Evolutionary conservation across 2,329 filamentous ascomycete species (phyloP), one percentile per base, ranked within the genome.

Genomic region (Neofusicoccum laricinum): DNA sequence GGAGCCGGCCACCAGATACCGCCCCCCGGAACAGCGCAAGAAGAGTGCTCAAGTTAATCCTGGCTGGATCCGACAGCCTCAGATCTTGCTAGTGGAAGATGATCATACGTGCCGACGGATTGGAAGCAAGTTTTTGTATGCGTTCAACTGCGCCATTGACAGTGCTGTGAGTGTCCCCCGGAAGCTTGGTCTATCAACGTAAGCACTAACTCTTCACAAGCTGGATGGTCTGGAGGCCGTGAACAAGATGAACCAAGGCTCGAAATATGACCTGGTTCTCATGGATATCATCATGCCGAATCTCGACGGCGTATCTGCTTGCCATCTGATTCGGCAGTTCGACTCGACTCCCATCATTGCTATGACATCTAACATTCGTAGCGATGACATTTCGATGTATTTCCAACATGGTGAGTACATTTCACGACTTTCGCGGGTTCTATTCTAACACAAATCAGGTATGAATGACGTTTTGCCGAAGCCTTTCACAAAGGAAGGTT

Each of bases 401-500:
- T 98, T 97, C 80, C 89, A 94, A 71, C 93, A 96, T 79, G 95
- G 93, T 95, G 85, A 82, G 89, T 72, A 6, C 8, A 21, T 7
- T 21, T 5, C 2, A 15, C 21, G 10, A 19, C 30, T 19, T 3
- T 34, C 2, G 30, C 40, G 7, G 15, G 43, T 8, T 5, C n/a
- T 48, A 2, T 2, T 3, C 32, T 58, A 51, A 59, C 63, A 19
- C 10, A n/a, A 5, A 3, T 21, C 70, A 97, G 93, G 94, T 48
- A 97, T 99, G 93, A 96, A 97, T 73, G 95, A 97, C 73, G 94
- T 99, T 17, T 81, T 99, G 66, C 94, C 95, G 0, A 99, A 99
- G 74, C 95, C 95, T 0, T 99, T 99, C 75, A 99, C 95, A 0
- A 90, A 90, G 69, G 85, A 90, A 48, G 94, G 93, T 0, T 80